Percentiles rank a stretch among this genome's conserved stretches.
phyloP scores from a whole-genome alignment of 116 monocot species.

The Trichopus zeylanicus region DNA sequence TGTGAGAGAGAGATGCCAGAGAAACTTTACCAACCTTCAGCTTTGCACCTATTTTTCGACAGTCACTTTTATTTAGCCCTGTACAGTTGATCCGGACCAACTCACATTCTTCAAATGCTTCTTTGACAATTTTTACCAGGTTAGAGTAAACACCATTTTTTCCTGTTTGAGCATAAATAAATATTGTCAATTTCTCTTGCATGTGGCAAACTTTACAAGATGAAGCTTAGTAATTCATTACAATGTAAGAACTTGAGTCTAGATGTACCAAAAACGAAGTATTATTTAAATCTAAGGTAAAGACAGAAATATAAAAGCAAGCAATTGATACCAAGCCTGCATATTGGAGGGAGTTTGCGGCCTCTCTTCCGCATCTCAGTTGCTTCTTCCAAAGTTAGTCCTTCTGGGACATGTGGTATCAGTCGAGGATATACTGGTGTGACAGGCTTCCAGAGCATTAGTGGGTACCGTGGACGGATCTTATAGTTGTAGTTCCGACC shows the following conservation, averaged over 20 bases:
- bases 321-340: slow-evolving; percentile 66
- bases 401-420: slow-evolving; percentile 67
- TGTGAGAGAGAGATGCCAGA: not conserved
- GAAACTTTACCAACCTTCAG: slow-evolving; percentile 49
- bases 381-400: slow-evolving; percentile 79
- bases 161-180: slow-evolving; percentile 16
- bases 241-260: not conserved
- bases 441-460: slow-evolving; percentile 94
- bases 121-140: slow-evolving; percentile 62
- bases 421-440: slow-evolving; percentile 87
- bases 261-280: not conserved
- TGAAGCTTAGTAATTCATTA: not conserved
- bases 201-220: not conserved
- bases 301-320: slow-evolving; percentile 3
- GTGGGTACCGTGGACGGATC: slow-evolving; percentile 66
- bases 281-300: not conserved
- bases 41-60: slow-evolving; percentile 89
- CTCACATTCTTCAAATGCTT: slow-evolving; percentile 94
- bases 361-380: slow-evolving; percentile 81
- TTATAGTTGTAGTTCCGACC: slow-evolving; percentile 92
- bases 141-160: slow-evolving; percentile 87
- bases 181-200: not conserved
- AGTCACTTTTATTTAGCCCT: slow-evolving; percentile 76
- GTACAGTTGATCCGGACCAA: slow-evolving; percentile 71
- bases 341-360: slow-evolving; percentile 63